These are phyloP conservation scores for Secale cereale DNA, from an alignment of 176 grass and related monocot species.

Conservation along the genomic window DNA sequence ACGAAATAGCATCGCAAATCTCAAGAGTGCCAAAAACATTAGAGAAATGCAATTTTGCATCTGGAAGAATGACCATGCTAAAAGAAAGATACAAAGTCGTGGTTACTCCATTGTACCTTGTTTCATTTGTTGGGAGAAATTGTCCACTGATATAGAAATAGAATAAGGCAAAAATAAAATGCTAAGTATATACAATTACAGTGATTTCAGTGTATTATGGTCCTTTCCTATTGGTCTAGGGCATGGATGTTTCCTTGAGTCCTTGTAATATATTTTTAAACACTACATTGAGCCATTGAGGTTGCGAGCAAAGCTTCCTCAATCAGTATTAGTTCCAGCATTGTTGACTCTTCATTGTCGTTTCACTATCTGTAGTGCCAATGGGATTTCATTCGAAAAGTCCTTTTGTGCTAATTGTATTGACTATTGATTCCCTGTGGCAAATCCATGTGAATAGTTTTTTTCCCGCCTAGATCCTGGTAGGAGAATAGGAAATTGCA, in stretches of 20 bases:
- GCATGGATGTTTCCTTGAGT: not conserved
- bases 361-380: not conserved
- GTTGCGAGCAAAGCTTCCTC: not conserved
- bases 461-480: not conserved
- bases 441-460: slow-evolving; percentile 1
- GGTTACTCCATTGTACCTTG: not conserved
- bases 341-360: not conserved
- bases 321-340: not conserved
- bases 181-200: not conserved
- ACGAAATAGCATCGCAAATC: slow-evolving; percentile 14
- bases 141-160: not conserved
- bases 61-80: not conserved
- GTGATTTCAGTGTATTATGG: not conserved
- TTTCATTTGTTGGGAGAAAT: slow-evolving; percentile 3
- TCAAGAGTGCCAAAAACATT: not conserved
- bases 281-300: not conserved
- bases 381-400: slow-evolving; percentile 7
- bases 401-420: not conserved
- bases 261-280: slow-evolving; percentile 5
- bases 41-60: not conserved
- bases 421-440: not conserved
- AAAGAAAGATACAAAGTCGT: slow-evolving; percentile 3
- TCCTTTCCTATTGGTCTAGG: not conserved
- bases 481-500: not conserved
- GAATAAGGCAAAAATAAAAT: not conserved